These are phyloP conservation scores for Penicillium maclennaniae DNA, from an alignment of 495 filamentous ascomycete genomes.

Conservation along the genomic window DNA sequence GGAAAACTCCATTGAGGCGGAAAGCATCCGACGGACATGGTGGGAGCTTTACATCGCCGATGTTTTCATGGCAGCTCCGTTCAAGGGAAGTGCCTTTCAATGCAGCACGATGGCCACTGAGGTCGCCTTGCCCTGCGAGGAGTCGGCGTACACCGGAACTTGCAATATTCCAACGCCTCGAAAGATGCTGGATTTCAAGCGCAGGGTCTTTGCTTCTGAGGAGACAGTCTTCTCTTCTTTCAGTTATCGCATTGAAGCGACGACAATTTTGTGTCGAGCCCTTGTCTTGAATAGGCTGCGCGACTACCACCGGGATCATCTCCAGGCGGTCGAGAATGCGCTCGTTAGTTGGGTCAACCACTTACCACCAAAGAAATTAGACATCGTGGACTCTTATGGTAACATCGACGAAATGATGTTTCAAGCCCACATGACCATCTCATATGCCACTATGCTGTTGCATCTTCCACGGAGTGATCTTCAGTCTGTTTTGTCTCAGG, in stretches of 20 bases:
- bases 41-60: conserved; percentile 43
- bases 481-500: conserved; percentile 24
- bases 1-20: conserved; percentile 31
- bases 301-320: conserved; percentile 38
- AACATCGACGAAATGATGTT: conserved; percentile 47
- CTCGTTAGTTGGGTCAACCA: conserved; percentile 45
- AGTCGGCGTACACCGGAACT: conserved; percentile 29
- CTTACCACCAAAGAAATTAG: conserved; percentile 36
- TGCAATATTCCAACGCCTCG: conserved; percentile 27
- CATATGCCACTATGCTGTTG: conserved; percentile 40
- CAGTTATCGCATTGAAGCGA: conserved; percentile 43
- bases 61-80: conserved; percentile 32
- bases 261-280: conserved; percentile 34
- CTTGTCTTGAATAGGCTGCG: conserved; percentile 34
- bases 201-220: conserved; percentile 34
- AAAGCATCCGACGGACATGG: conserved; percentile 41
- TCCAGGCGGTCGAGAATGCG: conserved; percentile 44
- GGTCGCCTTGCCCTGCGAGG: conserved; percentile 39
- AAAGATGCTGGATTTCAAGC: conserved; percentile 33
- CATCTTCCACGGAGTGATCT: conserved; percentile 42
- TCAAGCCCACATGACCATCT: conserved; percentile 39
- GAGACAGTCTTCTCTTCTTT: conserved; percentile 38
- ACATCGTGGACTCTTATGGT: conserved; percentile 43
- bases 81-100: conserved; percentile 26
- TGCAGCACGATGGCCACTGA: conserved; percentile 33